Conservation (phyloP, 139 green algal genomes). For the Chlorella sorokiniana region DNA sequence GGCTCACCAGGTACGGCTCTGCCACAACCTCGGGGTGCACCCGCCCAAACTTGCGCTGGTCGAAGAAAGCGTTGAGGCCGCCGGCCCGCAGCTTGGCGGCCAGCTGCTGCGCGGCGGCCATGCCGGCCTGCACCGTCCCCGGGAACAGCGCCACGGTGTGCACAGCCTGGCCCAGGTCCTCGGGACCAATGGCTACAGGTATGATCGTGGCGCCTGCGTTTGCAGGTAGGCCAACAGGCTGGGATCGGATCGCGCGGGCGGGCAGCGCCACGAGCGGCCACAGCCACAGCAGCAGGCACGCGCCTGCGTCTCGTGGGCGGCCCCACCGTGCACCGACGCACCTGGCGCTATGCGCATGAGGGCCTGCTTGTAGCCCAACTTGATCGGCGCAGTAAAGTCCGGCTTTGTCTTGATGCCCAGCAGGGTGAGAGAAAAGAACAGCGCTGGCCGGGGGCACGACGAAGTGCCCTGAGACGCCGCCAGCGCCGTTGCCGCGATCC, state of each 20-base stretch:
- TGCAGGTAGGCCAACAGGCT: not conserved
- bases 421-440: constrained; percentile 20
- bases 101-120: constrained; percentile 6
- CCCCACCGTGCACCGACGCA: not conserved
- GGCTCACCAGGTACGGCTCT: constrained; percentile 9
- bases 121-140: not conserved
- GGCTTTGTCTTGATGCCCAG: not conserved
- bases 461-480: not conserved
- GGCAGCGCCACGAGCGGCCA: not conserved
- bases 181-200: not conserved
- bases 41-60: constrained; percentile 4
- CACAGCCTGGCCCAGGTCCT: constrained; percentile 5
- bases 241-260: not conserved
- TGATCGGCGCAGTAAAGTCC: constrained; percentile 1
- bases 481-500: not conserved
- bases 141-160: constrained; percentile 13
- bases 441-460: not conserved
- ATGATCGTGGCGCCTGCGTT: constrained; percentile 11
- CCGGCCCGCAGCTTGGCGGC: constrained; percentile 7
- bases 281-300: not conserved
- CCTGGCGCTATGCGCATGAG: not conserved
- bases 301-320: not conserved
- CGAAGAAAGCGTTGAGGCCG: not conserved
- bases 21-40: constrained; percentile 3
- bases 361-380: constrained; percentile 17